Evolutionary conservation across 495 filamentous ascomycete genomes (phyloP), one percentile per base, ranked within the genome.

Genomic region (Lepraria neglecta): DNA sequence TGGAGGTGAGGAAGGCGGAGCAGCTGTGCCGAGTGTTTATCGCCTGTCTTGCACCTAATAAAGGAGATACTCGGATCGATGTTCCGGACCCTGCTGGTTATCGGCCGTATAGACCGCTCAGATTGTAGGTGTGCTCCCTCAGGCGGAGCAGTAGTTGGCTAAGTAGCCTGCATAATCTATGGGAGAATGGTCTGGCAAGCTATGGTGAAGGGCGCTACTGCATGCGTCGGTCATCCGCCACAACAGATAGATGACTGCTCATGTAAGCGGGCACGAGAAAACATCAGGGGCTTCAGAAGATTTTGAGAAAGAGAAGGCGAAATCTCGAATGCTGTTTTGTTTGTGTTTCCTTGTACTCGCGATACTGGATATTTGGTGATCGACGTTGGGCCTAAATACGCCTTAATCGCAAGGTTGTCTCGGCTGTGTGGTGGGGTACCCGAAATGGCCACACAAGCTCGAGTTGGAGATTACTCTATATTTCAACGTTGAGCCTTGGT

Each of bases 181-280:
- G 44, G 31, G 59, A 28, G 27, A 61, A 48, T 4, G 10, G 51
- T 44, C 30, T 55, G 27, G 24, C 7, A 17, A 35, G 52, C 30
- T 31, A 51, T 56, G 31, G 30, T 44, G 59, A 46, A 50, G 59
- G 50, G 59, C 51, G 30, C 42, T 61, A 56, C 43, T 56, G 52
- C 50, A 57, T 30, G 35, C 52, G n/a, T 31, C 33, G 28, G 35
- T 31, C 40, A 55, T 27, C 53, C 30, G 59, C 52, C 59, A 46
- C 51, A n/a, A 42, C 30, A 56, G 46, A 56, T 46, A 24, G 33
- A 46, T 47, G 59, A 33, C 40, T 44, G 51, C 12, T 35, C 46
- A 38, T 56, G 51, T 48, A 56, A 38, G 59, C 53, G 51, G 43
- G 43, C 19, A 56, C 30, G 17, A 21, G 11, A 61, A n/a, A 27